A percentile compares a stretch with the other conserved stretches of the same genome.
phyloP scores from a whole-genome alignment of 345 rosid species.

The Brassica nigra region DNA sequence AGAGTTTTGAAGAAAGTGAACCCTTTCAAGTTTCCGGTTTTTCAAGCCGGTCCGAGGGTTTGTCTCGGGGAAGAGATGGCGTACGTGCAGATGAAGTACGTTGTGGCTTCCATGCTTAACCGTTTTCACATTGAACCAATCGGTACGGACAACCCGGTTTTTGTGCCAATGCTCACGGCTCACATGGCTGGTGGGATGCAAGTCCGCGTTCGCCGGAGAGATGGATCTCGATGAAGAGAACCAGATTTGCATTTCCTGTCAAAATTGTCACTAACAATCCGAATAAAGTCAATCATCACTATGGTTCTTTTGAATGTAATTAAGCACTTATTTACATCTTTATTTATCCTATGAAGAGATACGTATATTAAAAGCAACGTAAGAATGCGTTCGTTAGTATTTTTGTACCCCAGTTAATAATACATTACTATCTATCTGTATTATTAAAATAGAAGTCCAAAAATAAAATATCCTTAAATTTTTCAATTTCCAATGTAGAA shows the following conservation, averaged over 20 bases:
- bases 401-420: neutral
- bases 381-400: neutral
- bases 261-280: neutral
- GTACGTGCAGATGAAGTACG: conserved; percentile 66
- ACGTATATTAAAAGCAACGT: neutral
- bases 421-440: neutral
- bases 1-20: conserved; percentile 49
- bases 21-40: conserved; percentile 64
- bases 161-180: conserved; percentile 58
- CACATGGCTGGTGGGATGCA: conserved; percentile 66
- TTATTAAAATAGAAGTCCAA: too few relatives aligned
- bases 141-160: conserved; percentile 39
- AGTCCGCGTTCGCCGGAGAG: conserved; percentile 50
- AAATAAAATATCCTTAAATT: too few relatives aligned
- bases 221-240: conserved; percentile 12
- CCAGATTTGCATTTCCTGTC: neutral
- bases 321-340: neutral
- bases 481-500: too few relatives aligned
- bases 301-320: neutral
- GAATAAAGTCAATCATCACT: neutral
- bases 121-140: conserved; percentile 44
- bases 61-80: conserved; percentile 83
- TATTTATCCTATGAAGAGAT: neutral
- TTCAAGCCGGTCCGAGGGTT: conserved; percentile 79
- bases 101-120: conserved; percentile 48